phyloP scores from a whole-genome alignment of 108 stramenopile genomes.

The Skeletonema tropicum region DNA sequence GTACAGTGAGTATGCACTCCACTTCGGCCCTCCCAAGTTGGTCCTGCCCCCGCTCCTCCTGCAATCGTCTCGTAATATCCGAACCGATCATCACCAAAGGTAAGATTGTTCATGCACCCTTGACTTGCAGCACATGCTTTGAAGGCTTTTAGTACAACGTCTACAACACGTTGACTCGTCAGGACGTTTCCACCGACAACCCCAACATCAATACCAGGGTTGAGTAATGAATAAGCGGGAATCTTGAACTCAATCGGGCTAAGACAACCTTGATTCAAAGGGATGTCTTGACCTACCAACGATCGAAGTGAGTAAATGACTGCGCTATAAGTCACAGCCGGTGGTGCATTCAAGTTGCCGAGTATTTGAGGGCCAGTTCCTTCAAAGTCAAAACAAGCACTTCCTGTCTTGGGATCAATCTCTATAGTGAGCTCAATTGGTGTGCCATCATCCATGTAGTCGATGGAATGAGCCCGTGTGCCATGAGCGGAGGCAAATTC shows the following conservation, averaged over 20 bases:
- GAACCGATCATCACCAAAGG: conserved; percentile 96
- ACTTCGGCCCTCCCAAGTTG: conserved; percentile 93
- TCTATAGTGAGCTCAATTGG: conserved; percentile 89
- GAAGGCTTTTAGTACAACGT: conserved; percentile 97
- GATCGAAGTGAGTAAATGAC: conserved; percentile 97
- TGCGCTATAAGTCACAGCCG: conserved; percentile 98
- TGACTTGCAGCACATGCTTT: conserved; percentile 97
- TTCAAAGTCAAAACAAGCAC: conserved; percentile 94
- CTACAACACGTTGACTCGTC: conserved; percentile 96
- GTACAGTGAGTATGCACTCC: conserved; percentile 99
- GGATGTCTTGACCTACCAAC: conserved; percentile 92
- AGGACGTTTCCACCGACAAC: conserved; percentile 99
- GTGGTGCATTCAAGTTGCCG: conserved; percentile 97
- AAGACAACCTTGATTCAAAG: conserved; percentile 98
- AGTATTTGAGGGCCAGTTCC: conserved; percentile 97
- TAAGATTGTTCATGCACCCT: conserved; percentile 99
- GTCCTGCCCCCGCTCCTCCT: conserved; percentile 98
- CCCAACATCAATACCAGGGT: conserved; percentile 92
- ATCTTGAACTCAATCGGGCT: conserved; percentile 93
- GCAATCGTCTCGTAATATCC: conserved; percentile 99
- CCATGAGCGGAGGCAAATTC: conserved; percentile 71
- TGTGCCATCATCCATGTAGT: conserved; percentile 98
- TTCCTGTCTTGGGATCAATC: conserved; percentile 82
- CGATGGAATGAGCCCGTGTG: conserved; percentile 73
- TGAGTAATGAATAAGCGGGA: conserved; percentile 84